These are phyloP conservation scores for Naematelia encephala DNA, from an alignment of 768 basidiomycete species.

Conservation along the genomic window DNA sequence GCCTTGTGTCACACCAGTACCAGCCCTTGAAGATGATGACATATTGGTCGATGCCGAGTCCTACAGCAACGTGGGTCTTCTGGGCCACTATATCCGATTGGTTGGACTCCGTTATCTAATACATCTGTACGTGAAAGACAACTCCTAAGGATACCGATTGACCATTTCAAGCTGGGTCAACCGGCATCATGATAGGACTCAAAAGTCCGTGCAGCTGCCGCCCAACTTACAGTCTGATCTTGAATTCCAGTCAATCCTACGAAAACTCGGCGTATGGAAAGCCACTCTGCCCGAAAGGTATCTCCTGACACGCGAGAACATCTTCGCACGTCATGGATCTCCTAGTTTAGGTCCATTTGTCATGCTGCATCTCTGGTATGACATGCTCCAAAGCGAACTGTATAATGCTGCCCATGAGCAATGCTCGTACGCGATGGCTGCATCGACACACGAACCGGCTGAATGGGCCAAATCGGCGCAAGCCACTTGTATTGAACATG, in stretches of 20 bases:
- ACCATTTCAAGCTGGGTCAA: not conserved
- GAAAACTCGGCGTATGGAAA: constrained; percentile 2
- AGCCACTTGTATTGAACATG: not conserved
- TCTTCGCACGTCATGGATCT: not conserved
- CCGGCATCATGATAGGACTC: not conserved
- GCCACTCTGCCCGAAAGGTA: not conserved
- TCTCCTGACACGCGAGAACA: not conserved
- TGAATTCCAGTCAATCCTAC: not conserved
- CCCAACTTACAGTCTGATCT: not conserved
- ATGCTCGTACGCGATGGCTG: not conserved
- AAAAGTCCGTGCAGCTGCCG: not conserved
- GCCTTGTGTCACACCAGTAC: not conserved
- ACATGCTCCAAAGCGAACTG: not conserved
- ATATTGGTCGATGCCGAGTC: not conserved
- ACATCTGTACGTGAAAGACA: not conserved
- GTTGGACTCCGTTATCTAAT: not conserved
- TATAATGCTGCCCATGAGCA: not conserved
- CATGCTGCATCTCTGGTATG: constrained; percentile 7
- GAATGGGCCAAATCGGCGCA: not conserved
- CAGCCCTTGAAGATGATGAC: not conserved
- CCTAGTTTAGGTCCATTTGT: not conserved
- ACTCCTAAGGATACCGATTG: not conserved
- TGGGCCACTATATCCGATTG: constrained; percentile 2
- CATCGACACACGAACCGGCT: not conserved
- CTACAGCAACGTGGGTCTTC: not conserved